Evolutionary conservation across 352 stramenopile species (phyloP), one percentile per base, ranked within the genome.

Genomic region (Thalassiosira exigua): DNA sequence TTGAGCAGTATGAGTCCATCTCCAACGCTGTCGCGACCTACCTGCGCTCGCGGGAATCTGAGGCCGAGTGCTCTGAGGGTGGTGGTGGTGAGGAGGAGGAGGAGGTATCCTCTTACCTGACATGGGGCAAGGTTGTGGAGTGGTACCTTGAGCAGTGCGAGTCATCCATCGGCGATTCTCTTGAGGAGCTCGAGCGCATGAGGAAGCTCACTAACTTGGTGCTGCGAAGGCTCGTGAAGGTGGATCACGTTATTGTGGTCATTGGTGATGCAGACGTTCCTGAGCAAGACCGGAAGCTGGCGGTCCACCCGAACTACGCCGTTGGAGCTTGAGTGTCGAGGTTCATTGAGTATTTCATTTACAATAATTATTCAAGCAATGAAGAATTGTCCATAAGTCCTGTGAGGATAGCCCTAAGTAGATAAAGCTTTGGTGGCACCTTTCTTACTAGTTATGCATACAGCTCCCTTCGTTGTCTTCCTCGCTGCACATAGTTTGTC

Each of bases 1-100:
- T 95, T 81, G 92, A 96, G 77, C 79, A 96, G 73, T 96, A 96
- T 69, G 86, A 95, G 82, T 66, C 85, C 19, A 96, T 96, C 30
- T 91, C 93, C 1, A 92, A 91, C 62, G 91, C 90, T 33, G 86
- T 97, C 69, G 90, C 91, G 56, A 87, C 85, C 22, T 94, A 95
- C 69, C 74, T 96, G 29, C 83, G 90, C 26, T 86, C 79, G 30
- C 77, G 77, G 61, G 86, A 95, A 46, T 70, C 93, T 9, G 83
- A 91, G 50, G 61, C 58, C 17, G 86, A 91, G 61, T 83, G 79
- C 12, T 64, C 65, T 9, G 69, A 66, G n/a, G 72, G 58, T 32
- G n/a, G n/a, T n/a, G n/a, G n/a, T n/a, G n/a, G n/a, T n/a, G n/a
- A n/a, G n/a, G n/a, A n/a, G n/a, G n/a, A n/a, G n/a, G n/a, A n/a